Evolutionary conservation across 2,329 filamentous ascomycete genomes (phyloP).

Genomic region (Stachybotrys chlorohalonatus): DNA sequence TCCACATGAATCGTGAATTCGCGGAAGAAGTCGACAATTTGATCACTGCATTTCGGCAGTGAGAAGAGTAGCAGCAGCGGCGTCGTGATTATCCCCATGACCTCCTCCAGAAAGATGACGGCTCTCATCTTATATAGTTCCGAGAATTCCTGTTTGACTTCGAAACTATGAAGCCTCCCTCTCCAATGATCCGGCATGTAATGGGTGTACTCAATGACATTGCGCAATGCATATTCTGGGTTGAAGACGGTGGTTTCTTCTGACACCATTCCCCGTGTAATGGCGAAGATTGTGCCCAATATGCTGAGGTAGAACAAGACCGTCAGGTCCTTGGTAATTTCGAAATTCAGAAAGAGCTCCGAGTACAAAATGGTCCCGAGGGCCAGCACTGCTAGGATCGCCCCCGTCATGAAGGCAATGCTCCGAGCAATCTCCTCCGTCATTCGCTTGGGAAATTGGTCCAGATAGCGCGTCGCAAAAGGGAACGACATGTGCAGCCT

Average conservation of each 20-base stretch:
- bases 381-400: conserved; percentile 76
- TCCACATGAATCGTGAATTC: conserved; percentile 98
- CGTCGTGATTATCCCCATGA: conserved; percentile 85
- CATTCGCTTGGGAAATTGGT: conserved; percentile 95
- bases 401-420: conserved; percentile 78
- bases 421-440: conserved; percentile 78
- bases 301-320: conserved; percentile 85
- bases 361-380: conserved; percentile 81
- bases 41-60: conserved; percentile 79
- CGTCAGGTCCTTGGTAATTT: conserved; percentile 80
- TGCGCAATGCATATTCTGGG: conserved; percentile 78
- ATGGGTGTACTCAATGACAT: conserved; percentile 87
- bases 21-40: conserved; percentile 94
- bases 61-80: conserved; percentile 83
- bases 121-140: conserved; percentile 87
- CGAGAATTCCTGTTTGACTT: conserved; percentile 86
- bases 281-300: conserved; percentile 73
- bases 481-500: conserved; percentile 91
- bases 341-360: conserved; percentile 83
- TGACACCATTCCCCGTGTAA: conserved; percentile 73
- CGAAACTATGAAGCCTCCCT: conserved; percentile 81
- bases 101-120: conserved; percentile 84
- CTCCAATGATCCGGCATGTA: conserved; percentile 88
- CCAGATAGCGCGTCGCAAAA: conserved; percentile 83
- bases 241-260: conserved; percentile 88